phyloP scores from a whole-genome alignment of 192 early-diverging fungal genomes.

The Coemansia sp. region DNA sequence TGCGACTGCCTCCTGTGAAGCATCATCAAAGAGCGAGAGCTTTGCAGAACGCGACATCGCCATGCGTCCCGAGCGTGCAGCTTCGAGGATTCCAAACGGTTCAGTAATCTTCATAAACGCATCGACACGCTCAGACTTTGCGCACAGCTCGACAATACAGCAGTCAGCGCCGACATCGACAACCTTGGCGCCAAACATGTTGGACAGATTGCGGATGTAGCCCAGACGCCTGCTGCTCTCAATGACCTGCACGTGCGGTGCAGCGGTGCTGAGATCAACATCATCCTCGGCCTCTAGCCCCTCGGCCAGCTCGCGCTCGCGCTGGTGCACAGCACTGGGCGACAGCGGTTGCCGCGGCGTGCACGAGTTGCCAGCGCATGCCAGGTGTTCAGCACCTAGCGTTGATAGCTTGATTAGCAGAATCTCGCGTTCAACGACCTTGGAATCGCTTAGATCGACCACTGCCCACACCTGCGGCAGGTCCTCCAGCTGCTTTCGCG shows the following conservation, averaged over 20 bases:
- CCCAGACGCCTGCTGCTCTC: slow-evolving; percentile 58
- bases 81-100: slow-evolving; percentile 95
- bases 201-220: slow-evolving; percentile 62
- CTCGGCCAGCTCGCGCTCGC: slow-evolving; percentile 29
- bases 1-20: slow-evolving; percentile 55
- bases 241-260: slow-evolving; percentile 68
- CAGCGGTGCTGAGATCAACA: slow-evolving; percentile 4
- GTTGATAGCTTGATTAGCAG: slow-evolving; percentile 93
- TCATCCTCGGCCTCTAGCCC: slow-evolving; percentile 7
- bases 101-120: slow-evolving; percentile 92
- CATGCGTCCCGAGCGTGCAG: slow-evolving; percentile 92
- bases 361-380: slow-evolving; percentile 36
- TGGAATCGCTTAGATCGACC: slow-evolving; percentile 87
- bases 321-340: slow-evolving; percentile 32
- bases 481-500: slow-evolving; percentile 89
- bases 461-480: slow-evolving; percentile 96
- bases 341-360: slow-evolving; percentile 45
- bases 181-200: slow-evolving; percentile 82
- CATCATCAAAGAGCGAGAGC: slow-evolving; percentile 68
- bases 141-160: slow-evolving; percentile 82
- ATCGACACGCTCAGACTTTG: slow-evolving; percentile 85
- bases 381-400: slow-evolving; percentile 61
- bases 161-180: slow-evolving; percentile 86
- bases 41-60: slow-evolving; percentile 92
- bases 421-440: slow-evolving; percentile 89